These are phyloP conservation scores for Ogataea neopini DNA, from an alignment of 805 yeast genomes.

Conservation along the genomic window DNA sequence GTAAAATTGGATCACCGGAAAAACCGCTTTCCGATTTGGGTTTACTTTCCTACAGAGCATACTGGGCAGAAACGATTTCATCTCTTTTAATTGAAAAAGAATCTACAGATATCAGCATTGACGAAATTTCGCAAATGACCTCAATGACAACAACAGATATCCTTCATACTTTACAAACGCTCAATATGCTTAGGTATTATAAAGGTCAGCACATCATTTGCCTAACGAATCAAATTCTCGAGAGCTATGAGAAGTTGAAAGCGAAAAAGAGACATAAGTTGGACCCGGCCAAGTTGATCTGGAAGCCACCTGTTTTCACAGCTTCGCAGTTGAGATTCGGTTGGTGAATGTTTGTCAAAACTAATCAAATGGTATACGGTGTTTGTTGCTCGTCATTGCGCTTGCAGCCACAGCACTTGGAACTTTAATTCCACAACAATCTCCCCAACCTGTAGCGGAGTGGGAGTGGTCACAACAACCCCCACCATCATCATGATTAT, in stretches of 20 bases:
- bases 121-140: constrained; percentile 81
- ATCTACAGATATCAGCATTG: constrained; percentile 61
- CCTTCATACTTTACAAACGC: constrained; percentile 86
- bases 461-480: constrained; percentile 35
- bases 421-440: constrained; percentile 94
- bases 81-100: constrained; percentile 66
- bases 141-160: constrained; percentile 97
- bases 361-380: constrained; percentile 68
- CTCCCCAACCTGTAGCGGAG: constrained; percentile 74
- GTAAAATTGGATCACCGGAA: constrained; percentile 94
- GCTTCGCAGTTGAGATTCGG: constrained; percentile 96
- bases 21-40: constrained; percentile 97
- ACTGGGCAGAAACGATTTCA: constrained; percentile 90
- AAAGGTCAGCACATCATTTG: constrained; percentile 94
- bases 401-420: constrained; percentile 96
- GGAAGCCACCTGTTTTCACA: constrained; percentile 97
- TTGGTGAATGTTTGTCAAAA: constrained; percentile 56
- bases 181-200: constrained; percentile 86
- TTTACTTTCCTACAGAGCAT: constrained; percentile 87
- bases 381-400: constrained; percentile 44
- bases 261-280: constrained; percentile 73
- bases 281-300: constrained; percentile 67
- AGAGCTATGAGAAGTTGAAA: constrained; percentile 65
- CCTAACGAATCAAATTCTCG: constrained; percentile 78
- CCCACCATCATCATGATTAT: constrained; percentile 27